Evolutionary conservation across 2,329 filamentous ascomycete species (phyloP).

Genomic region (Epichloe sylvatica): DNA sequence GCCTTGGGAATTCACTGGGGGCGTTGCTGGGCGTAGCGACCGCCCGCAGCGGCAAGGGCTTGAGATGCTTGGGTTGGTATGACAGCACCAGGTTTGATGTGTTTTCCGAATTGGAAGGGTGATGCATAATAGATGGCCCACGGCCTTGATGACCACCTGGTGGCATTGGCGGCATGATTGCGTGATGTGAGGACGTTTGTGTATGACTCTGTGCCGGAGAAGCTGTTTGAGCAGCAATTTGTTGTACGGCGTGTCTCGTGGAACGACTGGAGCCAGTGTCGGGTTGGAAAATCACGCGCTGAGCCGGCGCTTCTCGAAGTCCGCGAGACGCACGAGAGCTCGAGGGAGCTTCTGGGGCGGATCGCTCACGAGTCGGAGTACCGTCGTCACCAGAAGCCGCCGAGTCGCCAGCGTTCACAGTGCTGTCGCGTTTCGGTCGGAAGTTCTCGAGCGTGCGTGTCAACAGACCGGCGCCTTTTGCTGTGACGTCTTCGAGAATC

Average conservation of each 20-base stretch:
- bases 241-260: slow-evolving; percentile 41
- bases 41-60: slow-evolving; percentile 53
- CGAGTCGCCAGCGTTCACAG: slow-evolving; percentile 40
- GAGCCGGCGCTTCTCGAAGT: slow-evolving; percentile 69
- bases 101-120: slow-evolving; percentile 41
- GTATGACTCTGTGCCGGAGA: slow-evolving; percentile 15
- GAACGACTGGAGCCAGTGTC: slow-evolving; percentile 54
- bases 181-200: slow-evolving; percentile 20
- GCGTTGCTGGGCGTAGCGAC: slow-evolving; percentile 65
- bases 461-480: slow-evolving; percentile 64
- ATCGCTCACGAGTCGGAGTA: slow-evolving; percentile 41
- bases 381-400: slow-evolving; percentile 47
- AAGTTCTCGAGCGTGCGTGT: slow-evolving; percentile 69
- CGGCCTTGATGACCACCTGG: slow-evolving; percentile 20
- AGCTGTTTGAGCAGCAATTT: slow-evolving; percentile 22
- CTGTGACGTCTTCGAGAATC: slow-evolving; percentile 75
- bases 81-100: slow-evolving; percentile 48
- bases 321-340: slow-evolving; percentile 47
- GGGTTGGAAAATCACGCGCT: slow-evolving; percentile 72
- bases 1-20: slow-evolving; percentile 44
- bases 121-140: slow-evolving; percentile 33
- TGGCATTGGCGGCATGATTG: slow-evolving; percentile 17
- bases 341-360: slow-evolving; percentile 36
- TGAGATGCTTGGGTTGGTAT: slow-evolving; percentile 54
- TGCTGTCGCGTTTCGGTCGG: slow-evolving; percentile 31